Base-by-base conservation (phyloP, 2,329 filamentous ascomycete genomes). In the Fusarium phyllophilum region DNA sequence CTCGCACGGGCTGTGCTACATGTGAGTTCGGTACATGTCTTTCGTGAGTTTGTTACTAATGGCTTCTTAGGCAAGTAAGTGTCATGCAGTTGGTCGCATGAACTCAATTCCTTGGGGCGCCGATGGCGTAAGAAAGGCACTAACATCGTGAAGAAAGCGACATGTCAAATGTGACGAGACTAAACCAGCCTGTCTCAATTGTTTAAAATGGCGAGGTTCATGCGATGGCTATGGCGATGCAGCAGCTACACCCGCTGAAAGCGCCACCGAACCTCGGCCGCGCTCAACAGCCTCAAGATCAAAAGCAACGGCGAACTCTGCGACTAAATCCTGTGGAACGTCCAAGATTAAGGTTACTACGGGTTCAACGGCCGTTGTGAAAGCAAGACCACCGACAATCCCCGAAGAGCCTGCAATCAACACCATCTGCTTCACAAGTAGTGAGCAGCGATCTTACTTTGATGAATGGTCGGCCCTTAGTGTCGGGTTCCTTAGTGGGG, bases 151-250 rank as follows among this genome's bases (percentile, higher is more conserved):
- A 48, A 84, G 82, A 59, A 84, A 83, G 60, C 83, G 83, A 26
- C 83, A 84, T 69, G 81, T 85, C 42, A 85, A 85, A 73, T 85
- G 83, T 62, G 83, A 85, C 55, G 83, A 85, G 72, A 82, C 82
- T 31, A 81, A 82, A 42, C 83, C 83, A 24, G 79, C 82, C 10
- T 85, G 83, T 66, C 78, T 82, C 39, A 85, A 84, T 54, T 85
- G 83, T 62, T 75, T 84, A 62, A 84, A 82, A 74, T 84, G 82
- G 80, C 77, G 79, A 56, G 83, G 83, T n/a, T 80, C 82, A 59
- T 84, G 83, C 54, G 80, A 82, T 34, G 78, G 81, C 17, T 84
- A 83, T 49, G 60, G 66, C 13, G 79, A 79, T 15, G 45, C 69
- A 20, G 51, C 62, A 39, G 59, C 66, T 62, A 49, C 73, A 57